Base-by-base conservation (phyloP, 176 grass and related monocot genomes). In the Coix lacrymajobi region DNA sequence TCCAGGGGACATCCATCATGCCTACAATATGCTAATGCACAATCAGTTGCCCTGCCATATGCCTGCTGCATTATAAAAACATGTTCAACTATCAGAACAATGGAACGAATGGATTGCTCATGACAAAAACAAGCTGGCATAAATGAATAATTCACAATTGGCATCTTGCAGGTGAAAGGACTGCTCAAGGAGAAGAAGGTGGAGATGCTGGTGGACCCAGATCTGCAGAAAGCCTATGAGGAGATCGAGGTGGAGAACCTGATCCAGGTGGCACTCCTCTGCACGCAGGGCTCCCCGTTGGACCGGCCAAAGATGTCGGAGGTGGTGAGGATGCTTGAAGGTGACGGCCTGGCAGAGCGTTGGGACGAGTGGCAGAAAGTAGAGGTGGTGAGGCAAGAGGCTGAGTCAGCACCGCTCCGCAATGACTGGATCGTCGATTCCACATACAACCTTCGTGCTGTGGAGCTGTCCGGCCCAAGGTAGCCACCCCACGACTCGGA, bases 321-420 rank as follows among this genome's bases (percentile, higher is more conserved):
- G 34, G 91, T 94, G 9, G 91, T 94, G 62, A 87, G 88, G 77
- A 94, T 94, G 91, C 91, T 94, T 7, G 91, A 94, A 88, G 91
- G 91, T 4, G 91, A 94, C 1, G 91, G 91, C 40, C 46, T 94
- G 56, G 91, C 88, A 0, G 91, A 91, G 85, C 83, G 85, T 29
- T 91, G 88, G 91, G 91, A 94, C 28, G 88, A 91, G 69, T 94
- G 91, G 91, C 88, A 94, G 85, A 91, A 91, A 84, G 88, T 91
- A 38, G 91, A 94, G 79, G 88, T 94, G 88, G 88, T 91, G 41
- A 89, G 88, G 62, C 85, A 85, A 73, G 81, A 78, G 83, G 81
- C 81, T 11, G 87, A 81, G 48, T 33, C 19, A 14, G 81, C 77
- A 6, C 82, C 80, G 26, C 80, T 46, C 12, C 91, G 87, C 49